These are phyloP conservation scores for Termitomyces sp. DNA, from an alignment of 768 basidiomycete genomes.

Conservation along the genomic window DNA sequence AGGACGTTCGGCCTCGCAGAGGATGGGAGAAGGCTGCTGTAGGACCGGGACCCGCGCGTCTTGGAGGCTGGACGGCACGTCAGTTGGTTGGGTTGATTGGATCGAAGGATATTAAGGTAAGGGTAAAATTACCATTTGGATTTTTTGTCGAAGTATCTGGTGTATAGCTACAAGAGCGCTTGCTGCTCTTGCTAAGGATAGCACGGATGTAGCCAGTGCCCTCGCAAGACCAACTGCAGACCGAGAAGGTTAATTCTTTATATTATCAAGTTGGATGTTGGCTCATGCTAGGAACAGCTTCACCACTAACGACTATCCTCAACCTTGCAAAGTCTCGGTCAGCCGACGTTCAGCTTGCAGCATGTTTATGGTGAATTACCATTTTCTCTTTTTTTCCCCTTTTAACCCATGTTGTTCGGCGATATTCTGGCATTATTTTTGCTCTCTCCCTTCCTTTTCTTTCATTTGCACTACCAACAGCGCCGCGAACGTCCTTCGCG, in stretches of 20 bases:
- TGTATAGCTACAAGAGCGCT: slow-evolving; percentile 36
- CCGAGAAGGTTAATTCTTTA: slow-evolving; percentile 27
- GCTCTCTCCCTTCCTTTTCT: too few species aligned
- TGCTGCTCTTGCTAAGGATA: slow-evolving; percentile 66
- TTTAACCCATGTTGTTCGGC: too few species aligned
- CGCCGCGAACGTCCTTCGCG: slow-evolving; percentile 60
- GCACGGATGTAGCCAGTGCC: slow-evolving; percentile 43
- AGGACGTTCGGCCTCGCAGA: neutral
- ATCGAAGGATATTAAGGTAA: neutral
- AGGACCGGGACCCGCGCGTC: neutral
- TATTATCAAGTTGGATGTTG: neutral
- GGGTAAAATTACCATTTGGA: neutral
- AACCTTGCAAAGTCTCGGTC: slow-evolving; percentile 55
- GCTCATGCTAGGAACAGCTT: slow-evolving; percentile 19
- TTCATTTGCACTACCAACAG: too few species aligned
- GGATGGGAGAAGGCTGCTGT: neutral
- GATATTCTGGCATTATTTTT: too few species aligned
- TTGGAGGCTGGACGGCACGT: neutral
- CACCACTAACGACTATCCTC: slow-evolving; percentile 42
- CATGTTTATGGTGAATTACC: slow-evolving; percentile 76
- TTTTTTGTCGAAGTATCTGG: neutral
- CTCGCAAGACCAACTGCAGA: slow-evolving; percentile 43
- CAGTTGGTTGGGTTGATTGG: neutral
- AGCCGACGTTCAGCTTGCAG: slow-evolving; percentile 63
- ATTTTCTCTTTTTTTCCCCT: too few species aligned